Evolutionary conservation across 805 yeast genomes (phyloP), one percentile per base, ranked within the genome.

Genomic region (Groenewaldozyma tartarivorans): DNA sequence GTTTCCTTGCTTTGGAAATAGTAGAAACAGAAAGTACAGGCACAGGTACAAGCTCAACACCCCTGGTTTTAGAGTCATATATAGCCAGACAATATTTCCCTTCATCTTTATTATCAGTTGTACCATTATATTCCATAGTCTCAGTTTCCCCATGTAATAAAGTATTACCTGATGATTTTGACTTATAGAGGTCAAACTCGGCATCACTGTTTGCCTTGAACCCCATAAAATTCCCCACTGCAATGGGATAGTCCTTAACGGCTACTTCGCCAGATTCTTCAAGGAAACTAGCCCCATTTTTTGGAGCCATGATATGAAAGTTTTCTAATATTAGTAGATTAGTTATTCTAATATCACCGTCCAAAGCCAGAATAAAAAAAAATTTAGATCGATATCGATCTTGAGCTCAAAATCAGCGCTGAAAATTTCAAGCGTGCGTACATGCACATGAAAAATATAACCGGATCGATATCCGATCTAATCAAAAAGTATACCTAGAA

Each of bases 161-260:
- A 43, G 67, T 68, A n/a, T 66, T 65, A 15, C 67, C 60, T 9
- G 49, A 44, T 18, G 56, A 51, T 42, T 56, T 58, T 26, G 73
- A 70, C 51, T 72, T 68, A 61, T 74, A 84, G 29, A 85, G 62
- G 34, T 79, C 76, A 51, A 88, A 82, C 26, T 63, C 57, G 5
- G 81, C 74, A 11, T 71, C 67, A 5, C 62, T 58, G 29, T 90
- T 79, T 2, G 79, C 71, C 19, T 69, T 63, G 40, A 82, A 67
- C 3, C 95, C 95, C 53, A 82, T 82, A 66, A 87, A 80, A 54
- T 83, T 81, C n/a, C 82, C 72, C 2, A 86, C 82, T 6, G 81
- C 72, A 11, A 52, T 38, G 11, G 33, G 16, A 11, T 24, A 20
- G 24, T 15, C 33, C 37, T 35, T 35, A 16, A 15, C 33, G 11